Conservation (phyloP, 805 yeast genomes). For the Lipomyces mesembrius region DNA sequence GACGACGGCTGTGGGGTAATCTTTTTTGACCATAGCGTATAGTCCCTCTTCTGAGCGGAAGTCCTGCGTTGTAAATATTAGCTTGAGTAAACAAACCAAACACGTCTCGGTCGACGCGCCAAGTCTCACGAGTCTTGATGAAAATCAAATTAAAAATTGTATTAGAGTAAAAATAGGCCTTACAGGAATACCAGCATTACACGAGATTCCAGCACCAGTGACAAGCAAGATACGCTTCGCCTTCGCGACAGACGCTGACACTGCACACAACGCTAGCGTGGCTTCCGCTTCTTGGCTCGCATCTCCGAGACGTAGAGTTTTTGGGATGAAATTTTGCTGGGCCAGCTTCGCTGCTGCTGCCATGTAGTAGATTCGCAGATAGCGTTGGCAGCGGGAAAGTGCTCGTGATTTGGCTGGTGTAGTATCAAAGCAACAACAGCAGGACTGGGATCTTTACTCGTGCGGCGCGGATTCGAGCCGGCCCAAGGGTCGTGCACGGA, state of each 20-base stretch:
- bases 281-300: conserved; percentile 10
- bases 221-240: conserved; percentile 31
- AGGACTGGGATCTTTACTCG: neutral
- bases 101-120: neutral
- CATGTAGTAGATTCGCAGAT: neutral
- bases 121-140: neutral
- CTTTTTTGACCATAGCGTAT: conserved; percentile 70
- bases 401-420: neutral
- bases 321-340: neutral
- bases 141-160: conserved; percentile 3
- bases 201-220: conserved; percentile 91
- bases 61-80: conserved; percentile 49
- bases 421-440: neutral
- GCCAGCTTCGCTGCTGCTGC: neutral
- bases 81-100: neutral
- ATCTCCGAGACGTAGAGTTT: conserved; percentile 16
- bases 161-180: conserved; percentile 18
- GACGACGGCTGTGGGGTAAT: conserved; percentile 63
- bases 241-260: conserved; percentile 20
- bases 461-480: neutral
- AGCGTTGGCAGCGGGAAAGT: neutral
- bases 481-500: conserved; percentile 1
- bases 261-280: conserved; percentile 5
- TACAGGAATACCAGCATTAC: conserved; percentile 92
- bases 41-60: conserved; percentile 84